Base-by-base conservation (phyloP, 2,329 filamentous ascomycete species). In the Pseudogymnoascus sp. region DNA sequence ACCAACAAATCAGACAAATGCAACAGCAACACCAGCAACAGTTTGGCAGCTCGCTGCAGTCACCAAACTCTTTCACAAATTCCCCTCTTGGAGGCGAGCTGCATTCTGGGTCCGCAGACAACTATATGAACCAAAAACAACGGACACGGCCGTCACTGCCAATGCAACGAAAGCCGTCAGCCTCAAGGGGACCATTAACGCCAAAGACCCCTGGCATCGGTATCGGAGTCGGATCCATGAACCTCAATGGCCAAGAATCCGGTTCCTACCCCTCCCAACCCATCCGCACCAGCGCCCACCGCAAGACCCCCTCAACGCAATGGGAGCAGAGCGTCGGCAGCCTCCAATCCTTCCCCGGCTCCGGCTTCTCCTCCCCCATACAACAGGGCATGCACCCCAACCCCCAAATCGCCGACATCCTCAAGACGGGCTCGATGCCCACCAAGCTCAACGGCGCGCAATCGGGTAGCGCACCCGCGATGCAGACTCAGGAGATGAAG, bases 401-500 rank as follows among this genome's bases (percentile, higher is more conserved):
- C 68, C 83, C 88, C 16, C 90, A 92, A 68, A 96, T 97, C 70
- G 90, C 89, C 16, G 93, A 96, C 71, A 89, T 97, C 62, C 83
- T 99, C 73, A 87, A 93, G 73, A 91, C 90, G 73, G 92, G 91
- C 37, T 97, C 93, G 0, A 87, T 97, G 78, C 93, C 93, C 1
- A 84, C 91, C 36, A 97, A 97, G 78, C 86, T 97, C 61, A 80
- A 72, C 60, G 68, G 68, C 3, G 66, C 69, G 23, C 65, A 66
- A 51, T 63, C 67, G 11, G 68, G 67, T 7, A 70, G 66, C 62
- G 65, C 68, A 47, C 70, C 71, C 8, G 69, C 71, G 16, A 62
- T 89, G 62, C 90, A 95, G 63, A 88, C 91, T 0, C 92, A 96
- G 72, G 95, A 97, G 74, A 92, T 93, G 71, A 97, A 97, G 83